Evolutionary conservation across 306 rosid species (phyloP).

Genomic region (Fagus sylvatica): DNA sequence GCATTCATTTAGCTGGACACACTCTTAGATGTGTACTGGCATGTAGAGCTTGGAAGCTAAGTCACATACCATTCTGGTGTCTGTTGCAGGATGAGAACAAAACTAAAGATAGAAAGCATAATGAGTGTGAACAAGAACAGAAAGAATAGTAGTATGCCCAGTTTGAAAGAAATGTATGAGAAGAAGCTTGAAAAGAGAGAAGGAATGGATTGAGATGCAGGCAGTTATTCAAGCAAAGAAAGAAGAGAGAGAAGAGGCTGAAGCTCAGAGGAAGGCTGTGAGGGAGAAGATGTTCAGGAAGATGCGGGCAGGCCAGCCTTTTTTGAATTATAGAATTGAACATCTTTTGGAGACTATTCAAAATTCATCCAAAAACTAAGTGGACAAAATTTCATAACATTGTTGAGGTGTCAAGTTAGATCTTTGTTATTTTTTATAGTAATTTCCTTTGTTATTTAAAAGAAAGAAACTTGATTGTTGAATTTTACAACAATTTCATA

Average conservation of each 20-base stretch:
- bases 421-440: neutral
- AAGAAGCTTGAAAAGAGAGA: slow-evolving; percentile 60
- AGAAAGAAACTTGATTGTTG: neutral
- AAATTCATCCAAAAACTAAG: slow-evolving; percentile 36
- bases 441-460: too few species aligned
- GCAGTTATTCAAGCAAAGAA: too few species aligned
- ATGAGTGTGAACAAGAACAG: slow-evolving; percentile 17
- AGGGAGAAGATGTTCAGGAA: slow-evolving; percentile 64
- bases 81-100: slow-evolving; percentile 19
- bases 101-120: slow-evolving; percentile 18
- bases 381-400: slow-evolving; percentile 16
- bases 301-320: slow-evolving; percentile 72
- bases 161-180: slow-evolving; percentile 51
- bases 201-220: neutral
- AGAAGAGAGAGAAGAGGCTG: too few species aligned
- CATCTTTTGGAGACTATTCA: slow-evolving; percentile 74
- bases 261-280: too few species aligned
- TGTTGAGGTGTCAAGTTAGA: neutral
- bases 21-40: neutral
- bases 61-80: slow-evolving; percentile 16
- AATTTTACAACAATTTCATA: too few species aligned
- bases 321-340: slow-evolving; percentile 79
- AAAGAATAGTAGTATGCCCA: slow-evolving; percentile 37
- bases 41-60: neutral
- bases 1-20: neutral